Base-by-base conservation (phyloP, 2,329 filamentous ascomycete species). In the Colletotrichum orchidophilum region DNA sequence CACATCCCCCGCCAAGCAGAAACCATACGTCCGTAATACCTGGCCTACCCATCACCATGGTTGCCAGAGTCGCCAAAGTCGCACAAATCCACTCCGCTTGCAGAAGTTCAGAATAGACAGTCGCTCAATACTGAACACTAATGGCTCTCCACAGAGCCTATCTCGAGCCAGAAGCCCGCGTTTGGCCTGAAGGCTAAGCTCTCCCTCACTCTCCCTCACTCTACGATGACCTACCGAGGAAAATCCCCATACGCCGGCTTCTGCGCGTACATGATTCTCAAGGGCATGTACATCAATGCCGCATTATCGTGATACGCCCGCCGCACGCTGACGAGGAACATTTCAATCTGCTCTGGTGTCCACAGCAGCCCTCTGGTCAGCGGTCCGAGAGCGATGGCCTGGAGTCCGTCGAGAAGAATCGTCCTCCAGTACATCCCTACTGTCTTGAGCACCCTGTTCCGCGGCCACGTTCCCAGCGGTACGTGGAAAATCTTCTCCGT, bases 391-490 rank as follows among this genome's bases (percentile, higher is more conserved):
- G 85, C 84, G 70, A 88, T 87, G 7, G 85, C 86, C 73, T 87
- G 84, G 15, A 87, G 76, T 13, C 85, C 86, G 72, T 87, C 84
- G 2, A 85, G 78, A 54, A 88, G 76, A 52, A 87, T 85, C 8
- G 84, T 86, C 55, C 84, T 81, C 84, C 85, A 87, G 75, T 87
- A 87, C 18, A 86, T 74, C 0, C 87, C 87, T 24, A 88, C 86
- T 57, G 83, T 82, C 76, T 88, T 88, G 58, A 87, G 77, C 4
- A 82, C 80, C 66, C 83, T 83, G 70, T 88, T 87, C 70, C 82
- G 85, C 3, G 87, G 84, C 87, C 87, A 89, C 0, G 84, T 83
- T 1, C 87, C 88, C 42, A 89, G 84, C 1, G 88, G 88, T 4
- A 89, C 81, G 77, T 86, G 85, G 64, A 87, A 85, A 15, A 85